phyloP scores from a whole-genome alignment of 2,329 filamentous ascomycete genomes.

The Colletotrichum noveboracense region DNA sequence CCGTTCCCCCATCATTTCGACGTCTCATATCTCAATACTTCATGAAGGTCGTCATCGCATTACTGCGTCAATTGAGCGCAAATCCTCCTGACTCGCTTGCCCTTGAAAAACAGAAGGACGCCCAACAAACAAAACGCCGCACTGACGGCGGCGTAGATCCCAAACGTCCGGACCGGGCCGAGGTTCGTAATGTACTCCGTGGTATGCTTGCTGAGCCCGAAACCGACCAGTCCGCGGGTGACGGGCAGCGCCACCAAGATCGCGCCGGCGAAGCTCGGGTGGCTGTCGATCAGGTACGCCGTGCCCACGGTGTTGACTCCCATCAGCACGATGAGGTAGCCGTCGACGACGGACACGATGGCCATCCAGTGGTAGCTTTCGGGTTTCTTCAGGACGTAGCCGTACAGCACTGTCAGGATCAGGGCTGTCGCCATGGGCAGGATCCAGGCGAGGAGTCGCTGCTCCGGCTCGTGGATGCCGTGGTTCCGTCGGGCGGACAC shows the following conservation, averaged over 20 bases:
- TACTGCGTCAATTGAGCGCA: not conserved
- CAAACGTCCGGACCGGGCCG: conserved; percentile 9
- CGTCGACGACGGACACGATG: conserved; percentile 8
- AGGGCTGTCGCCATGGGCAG: conserved; percentile 10
- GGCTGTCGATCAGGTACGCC: conserved; percentile 16
- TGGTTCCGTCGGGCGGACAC: conserved; percentile 40
- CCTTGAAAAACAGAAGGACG: conserved; percentile 1
- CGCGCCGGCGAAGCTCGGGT: conserved; percentile 5
- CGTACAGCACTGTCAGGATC: conserved; percentile 11
- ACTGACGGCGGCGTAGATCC: conserved; percentile 13
- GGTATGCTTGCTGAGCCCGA: conserved; percentile 17
- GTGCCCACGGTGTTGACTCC: conserved; percentile 7
- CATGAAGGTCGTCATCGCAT: not conserved
- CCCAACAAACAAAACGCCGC: conserved; percentile 8
- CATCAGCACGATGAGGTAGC: conserved; percentile 12
- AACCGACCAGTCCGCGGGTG: conserved; percentile 12
- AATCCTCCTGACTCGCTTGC: not conserved
- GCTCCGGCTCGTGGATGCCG: conserved; percentile 46
- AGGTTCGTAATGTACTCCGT: conserved; percentile 23
- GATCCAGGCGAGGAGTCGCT: conserved; percentile 32
- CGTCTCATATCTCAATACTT: not conserved
- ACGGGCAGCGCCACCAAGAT: conserved; percentile 9
- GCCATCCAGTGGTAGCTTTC: conserved; percentile 17
- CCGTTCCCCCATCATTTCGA: not conserved
- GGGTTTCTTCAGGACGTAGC: conserved; percentile 6